phyloP scores from a whole-genome alignment of 1,284 basidiomycete species.

The Trichosporon coremiiforme region DNA sequence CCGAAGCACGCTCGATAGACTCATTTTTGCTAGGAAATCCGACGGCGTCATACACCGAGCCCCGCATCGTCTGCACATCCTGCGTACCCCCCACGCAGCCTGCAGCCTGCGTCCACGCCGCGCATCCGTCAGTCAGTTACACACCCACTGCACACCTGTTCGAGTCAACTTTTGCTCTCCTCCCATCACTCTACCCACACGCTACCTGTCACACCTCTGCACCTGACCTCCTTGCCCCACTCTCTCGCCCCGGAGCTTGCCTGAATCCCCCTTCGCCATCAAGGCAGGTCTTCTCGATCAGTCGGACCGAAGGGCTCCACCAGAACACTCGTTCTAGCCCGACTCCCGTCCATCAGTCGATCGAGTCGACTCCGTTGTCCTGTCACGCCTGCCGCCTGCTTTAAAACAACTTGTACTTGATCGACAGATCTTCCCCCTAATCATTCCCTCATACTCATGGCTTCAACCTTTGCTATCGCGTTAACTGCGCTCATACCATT shows the following conservation, averaged over 20 bases:
- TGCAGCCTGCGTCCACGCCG: neutral
- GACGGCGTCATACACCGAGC: conserved; percentile 3
- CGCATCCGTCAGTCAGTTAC: neutral
- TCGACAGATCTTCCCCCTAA: neutral
- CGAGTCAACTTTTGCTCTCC: neutral
- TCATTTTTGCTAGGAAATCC: neutral
- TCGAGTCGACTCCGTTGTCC: conserved; percentile 8
- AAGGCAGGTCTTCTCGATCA: neutral
- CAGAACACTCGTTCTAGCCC: neutral
- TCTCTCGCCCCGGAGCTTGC: conserved; percentile 3
- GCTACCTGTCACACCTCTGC: neutral
- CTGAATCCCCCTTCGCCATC: neutral
- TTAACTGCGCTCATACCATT: conserved; percentile 45
- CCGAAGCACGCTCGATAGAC: neutral
- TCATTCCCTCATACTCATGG: conserved; percentile 3
- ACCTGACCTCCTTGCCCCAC: neutral
- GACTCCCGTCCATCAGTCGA: neutral
- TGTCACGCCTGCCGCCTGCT: neutral
- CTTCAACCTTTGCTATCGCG: conserved; percentile 33
- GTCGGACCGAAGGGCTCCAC: neutral
- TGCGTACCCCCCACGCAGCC: neutral
- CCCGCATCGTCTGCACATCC: neutral
- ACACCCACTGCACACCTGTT: neutral
- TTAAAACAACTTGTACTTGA: neutral
- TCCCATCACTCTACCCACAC: neutral